Base-by-base conservation (phyloP, 345 rosid species). In the Sapria himalayana region DNA sequence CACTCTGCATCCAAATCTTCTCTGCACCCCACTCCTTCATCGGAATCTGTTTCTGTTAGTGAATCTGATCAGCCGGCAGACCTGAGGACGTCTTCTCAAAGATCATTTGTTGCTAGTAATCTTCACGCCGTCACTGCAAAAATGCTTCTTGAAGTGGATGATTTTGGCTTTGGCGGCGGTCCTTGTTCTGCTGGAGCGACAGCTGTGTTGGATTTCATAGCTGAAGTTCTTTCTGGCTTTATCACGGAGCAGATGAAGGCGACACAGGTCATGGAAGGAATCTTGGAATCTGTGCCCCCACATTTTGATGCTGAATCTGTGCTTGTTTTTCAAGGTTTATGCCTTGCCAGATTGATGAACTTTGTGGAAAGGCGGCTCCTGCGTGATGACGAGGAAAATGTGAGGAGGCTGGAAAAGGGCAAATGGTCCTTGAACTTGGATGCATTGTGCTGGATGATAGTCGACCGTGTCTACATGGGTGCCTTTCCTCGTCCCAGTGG, bases 111-210 rank as follows among this genome's bases (percentile, higher is more conserved):
- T 48, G 66, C 65, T 51, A 76, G 61, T 58, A 25, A 67, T 32
- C 56, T 62, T 39, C 75, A 71, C 40, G 47, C 74, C 40, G 75
- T 89, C 25, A 73, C 61, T 47, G 60, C 85, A 39, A 75, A 71
- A 51, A 60, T 80, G 49, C 92, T 89, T 22, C 70, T 79, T 19
- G 93, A 84, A 64, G 59, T 67, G 35, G 95, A 89, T 71, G 95
- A 89, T 62, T 67, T 76, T 55, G 93, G 99, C 43, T 89, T 76
- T 49, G 99, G 95, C 29, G 95, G 99, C 8, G 99, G 99, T 52
- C 95, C 95, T 41, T 89, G 99, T 65, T 84, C 92, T 62, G 95
- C 95, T 29, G 99, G 84, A 54, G 95, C 95, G 25, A 80, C 93
- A 62, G 95, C 95, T 29, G 61, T 77, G 52, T 62, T 89, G 58